Conservation (phyloP, 2,329 filamentous ascomycete species). For the Apiospora hydei region DNA sequence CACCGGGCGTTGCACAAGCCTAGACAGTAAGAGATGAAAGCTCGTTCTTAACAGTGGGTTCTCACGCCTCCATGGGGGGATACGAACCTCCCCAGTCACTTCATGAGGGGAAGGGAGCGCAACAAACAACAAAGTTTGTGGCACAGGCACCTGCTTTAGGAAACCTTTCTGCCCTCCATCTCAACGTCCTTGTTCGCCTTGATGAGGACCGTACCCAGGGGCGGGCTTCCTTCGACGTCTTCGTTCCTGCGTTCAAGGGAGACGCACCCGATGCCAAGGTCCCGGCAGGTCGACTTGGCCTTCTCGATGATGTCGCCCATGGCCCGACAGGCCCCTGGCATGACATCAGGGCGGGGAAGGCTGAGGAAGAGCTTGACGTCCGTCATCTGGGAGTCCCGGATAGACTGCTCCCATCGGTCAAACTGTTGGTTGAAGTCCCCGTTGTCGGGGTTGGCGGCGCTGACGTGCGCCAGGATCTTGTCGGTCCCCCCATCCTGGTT, state of each 20-base stretch:
- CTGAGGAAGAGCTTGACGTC: neutral
- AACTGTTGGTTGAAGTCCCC: neutral
- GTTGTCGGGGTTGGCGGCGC: neutral
- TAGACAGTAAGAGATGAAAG: too few relatives aligned
- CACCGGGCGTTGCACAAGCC: too few relatives aligned
- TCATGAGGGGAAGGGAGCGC: neutral
- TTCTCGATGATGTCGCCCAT: neutral
- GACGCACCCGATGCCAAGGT: neutral
- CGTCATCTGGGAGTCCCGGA: neutral
- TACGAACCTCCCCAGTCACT: too few relatives aligned
- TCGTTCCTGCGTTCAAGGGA: neutral
- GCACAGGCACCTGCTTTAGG: neutral
- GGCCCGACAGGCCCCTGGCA: neutral
- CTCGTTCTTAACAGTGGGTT: too few relatives aligned
- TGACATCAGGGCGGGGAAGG: neutral
- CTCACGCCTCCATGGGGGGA: too few relatives aligned
- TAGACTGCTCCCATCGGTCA: neutral
- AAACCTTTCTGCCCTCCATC: neutral
- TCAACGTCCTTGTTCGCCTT: neutral
- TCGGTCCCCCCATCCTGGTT: neutral
- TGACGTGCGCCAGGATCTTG: slow-evolving; percentile 1
- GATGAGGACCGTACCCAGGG: neutral
- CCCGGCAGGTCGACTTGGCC: neutral
- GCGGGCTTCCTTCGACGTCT: neutral
- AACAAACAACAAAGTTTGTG: neutral